Conservation (phyloP, 2,329 filamentous ascomycete species). For the Ophiostoma quercus region DNA sequence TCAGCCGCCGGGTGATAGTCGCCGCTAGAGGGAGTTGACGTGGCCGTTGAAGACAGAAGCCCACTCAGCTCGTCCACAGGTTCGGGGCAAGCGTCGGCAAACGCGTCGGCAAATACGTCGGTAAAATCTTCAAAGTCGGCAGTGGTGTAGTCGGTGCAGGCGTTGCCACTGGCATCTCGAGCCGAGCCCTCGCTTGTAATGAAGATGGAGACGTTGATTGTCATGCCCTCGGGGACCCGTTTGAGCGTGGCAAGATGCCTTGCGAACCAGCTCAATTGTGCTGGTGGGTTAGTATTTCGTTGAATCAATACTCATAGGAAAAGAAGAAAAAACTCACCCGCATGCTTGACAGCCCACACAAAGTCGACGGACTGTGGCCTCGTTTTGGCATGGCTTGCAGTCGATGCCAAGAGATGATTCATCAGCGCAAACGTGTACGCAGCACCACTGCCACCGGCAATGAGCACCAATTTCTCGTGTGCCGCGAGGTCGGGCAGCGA, state of each 20-base stretch:
- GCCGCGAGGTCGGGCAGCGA: constrained; percentile 17
- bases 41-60: not conserved
- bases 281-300: constrained; percentile 1
- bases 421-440: constrained; percentile 25
- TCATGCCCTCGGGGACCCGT: not conserved
- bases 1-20: not conserved
- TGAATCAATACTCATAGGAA: no score
- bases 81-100: not conserved
- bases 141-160: not conserved
- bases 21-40: not conserved
- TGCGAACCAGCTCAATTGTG: constrained; percentile 21
- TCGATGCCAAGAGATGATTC: constrained; percentile 17
- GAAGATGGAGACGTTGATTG: constrained; percentile 19
- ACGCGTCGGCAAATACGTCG: not conserved
- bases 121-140: not conserved
- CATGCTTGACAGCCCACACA: constrained; percentile 24
- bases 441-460: constrained; percentile 26
- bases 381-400: not conserved
- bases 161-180: not conserved
- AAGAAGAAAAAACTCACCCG: not conserved
- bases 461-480: constrained; percentile 23
- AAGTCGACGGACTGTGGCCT: constrained; percentile 23
- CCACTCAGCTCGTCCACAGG: not conserved
- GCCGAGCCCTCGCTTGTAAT: constrained; percentile 13
- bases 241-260: constrained; percentile 9